Base-by-base conservation (phyloP, 75 land plant genomes). In the Adiantum capillusveneris region DNA sequence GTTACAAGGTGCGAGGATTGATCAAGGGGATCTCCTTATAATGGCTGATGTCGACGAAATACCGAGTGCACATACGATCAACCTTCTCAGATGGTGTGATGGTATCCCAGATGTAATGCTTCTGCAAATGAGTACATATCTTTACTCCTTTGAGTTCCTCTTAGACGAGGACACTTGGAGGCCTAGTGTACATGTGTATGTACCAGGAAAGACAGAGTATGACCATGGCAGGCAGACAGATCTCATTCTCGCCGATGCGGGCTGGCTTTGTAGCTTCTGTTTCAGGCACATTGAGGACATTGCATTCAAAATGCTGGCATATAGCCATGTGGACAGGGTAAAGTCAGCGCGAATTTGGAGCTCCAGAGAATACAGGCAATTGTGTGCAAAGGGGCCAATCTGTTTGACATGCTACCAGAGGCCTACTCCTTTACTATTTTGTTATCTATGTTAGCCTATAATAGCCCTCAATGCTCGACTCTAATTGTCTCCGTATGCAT, bases 381-480 rank as follows among this genome's bases (percentile, higher is more conserved):
- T 9, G 59, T 76, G 11, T 76, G 79, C 34, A 25, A 7, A 2
- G 79, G 79, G 18, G 44, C 27, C 14, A 69, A 76, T 50, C 44
- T 88, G 30, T 88, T 79, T 56, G 92, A 84, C 69, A 84, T 87
- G 84, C 70, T 87, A 7, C 92, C 88, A 1, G 92, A 87, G 63
- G 92, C 81, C 60, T 79, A 81, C 50, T 75, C 88, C 1, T 87
- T 87, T 61, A 29, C n/a, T n/a, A n/a, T n/a, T n/a, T n/a, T n/a
- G n/a, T n/a, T n/a, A n/a, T n/a, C n/a, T n/a, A n/a, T n/a, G n/a
- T n/a, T n/a, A n/a, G n/a, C n/a, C n/a, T n/a, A n/a, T n/a, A n/a
- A n/a, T n/a, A n/a, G n/a, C n/a, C n/a, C n/a, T n/a, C n/a, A n/a
- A n/a, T n/a, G n/a, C n/a, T n/a, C n/a, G n/a, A n/a, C n/a, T n/a